Percentiles rank a stretch among this genome's conserved stretches.
Evolutionary conservation across 495 filamentous ascomycete genomes (phyloP).

Genomic region (Astrothelium macrocarpum): DNA sequence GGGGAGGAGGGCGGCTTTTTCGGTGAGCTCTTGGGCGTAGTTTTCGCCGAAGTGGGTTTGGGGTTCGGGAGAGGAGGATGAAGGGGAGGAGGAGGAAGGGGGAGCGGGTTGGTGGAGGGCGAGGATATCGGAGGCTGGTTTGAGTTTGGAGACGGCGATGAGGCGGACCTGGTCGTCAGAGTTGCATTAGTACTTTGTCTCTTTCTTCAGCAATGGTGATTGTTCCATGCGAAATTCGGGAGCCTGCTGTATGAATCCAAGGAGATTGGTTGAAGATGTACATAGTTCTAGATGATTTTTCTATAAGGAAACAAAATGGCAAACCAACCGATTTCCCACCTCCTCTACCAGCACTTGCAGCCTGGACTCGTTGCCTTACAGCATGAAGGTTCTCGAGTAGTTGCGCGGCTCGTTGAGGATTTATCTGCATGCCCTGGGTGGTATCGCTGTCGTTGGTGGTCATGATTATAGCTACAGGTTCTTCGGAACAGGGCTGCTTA

Average conservation of each 20-base stretch:
- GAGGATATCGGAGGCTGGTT: conserved; percentile 80
- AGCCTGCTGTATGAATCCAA: background rate
- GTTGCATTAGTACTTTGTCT: too few species aligned
- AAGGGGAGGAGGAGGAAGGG: conserved; percentile 25
- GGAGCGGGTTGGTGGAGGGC: conserved; percentile 53
- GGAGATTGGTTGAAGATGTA: conserved; percentile 4
- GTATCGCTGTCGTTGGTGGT: background rate
- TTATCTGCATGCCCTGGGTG: conserved; percentile 27
- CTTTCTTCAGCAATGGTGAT: too few species aligned
- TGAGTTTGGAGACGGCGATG: conserved; percentile 89
- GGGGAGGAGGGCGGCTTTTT: conserved; percentile 76
- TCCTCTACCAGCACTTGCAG: conserved; percentile 16
- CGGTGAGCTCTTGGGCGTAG: conserved; percentile 82
- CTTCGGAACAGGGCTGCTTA: too few species aligned
- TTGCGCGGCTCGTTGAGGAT: conserved; percentile 27
- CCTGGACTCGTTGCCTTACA: conserved; percentile 24
- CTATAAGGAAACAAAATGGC: conserved; percentile 9
- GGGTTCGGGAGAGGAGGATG: conserved; percentile 11
- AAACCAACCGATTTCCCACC: background rate
- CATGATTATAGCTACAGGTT: too few species aligned
- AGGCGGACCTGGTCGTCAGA: conserved; percentile 62
- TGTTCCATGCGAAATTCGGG: too few species aligned
- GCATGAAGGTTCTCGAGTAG: conserved; percentile 28
- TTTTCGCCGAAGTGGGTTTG: conserved; percentile 94
- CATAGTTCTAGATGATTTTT: background rate